Evolutionary conservation across 768 basidiomycete species (phyloP).

Genomic region (Collybia sordida): DNA sequence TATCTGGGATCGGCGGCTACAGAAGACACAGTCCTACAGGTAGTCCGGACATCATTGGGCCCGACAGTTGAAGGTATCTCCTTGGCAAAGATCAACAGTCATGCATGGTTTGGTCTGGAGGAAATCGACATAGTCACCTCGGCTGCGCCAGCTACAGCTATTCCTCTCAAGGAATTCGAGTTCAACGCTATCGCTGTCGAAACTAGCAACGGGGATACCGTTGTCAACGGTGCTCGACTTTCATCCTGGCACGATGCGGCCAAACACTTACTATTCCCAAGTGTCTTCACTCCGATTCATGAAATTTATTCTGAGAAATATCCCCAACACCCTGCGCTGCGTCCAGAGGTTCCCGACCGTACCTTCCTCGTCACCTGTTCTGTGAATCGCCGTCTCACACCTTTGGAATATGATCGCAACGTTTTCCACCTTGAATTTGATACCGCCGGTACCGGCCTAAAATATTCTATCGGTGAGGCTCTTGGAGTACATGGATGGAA

Average conservation of each 20-base stretch:
- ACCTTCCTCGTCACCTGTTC: conserved; percentile 93
- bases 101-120: conserved; percentile 66
- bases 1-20: conserved; percentile 70
- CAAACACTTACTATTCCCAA: conserved; percentile 86
- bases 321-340: conserved; percentile 66
- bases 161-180: conserved; percentile 54
- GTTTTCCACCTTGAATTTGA: conserved; percentile 99
- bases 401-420: conserved; percentile 94
- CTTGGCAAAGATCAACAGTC: conserved; percentile 50
- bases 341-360: conserved; percentile 84
- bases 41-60: conserved; percentile 48
- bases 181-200: conserved; percentile 77
- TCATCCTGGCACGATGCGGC: conserved; percentile 84
- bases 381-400: conserved; percentile 93
- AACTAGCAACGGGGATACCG: conserved; percentile 51
- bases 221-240: conserved; percentile 59
- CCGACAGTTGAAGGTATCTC: conserved; percentile 47
- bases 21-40: conserved; percentile 48
- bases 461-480: conserved; percentile 95
- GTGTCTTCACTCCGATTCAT: conserved; percentile 63
- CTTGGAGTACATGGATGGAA: conserved; percentile 99
- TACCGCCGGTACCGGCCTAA: conserved; percentile 87
- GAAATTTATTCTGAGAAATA: conserved; percentile 40
- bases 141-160: conserved; percentile 15
- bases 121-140: conserved; percentile 46